phyloP scores from a whole-genome alignment of 768 basidiomycete genomes.

The Podaxis carcinomalis region DNA sequence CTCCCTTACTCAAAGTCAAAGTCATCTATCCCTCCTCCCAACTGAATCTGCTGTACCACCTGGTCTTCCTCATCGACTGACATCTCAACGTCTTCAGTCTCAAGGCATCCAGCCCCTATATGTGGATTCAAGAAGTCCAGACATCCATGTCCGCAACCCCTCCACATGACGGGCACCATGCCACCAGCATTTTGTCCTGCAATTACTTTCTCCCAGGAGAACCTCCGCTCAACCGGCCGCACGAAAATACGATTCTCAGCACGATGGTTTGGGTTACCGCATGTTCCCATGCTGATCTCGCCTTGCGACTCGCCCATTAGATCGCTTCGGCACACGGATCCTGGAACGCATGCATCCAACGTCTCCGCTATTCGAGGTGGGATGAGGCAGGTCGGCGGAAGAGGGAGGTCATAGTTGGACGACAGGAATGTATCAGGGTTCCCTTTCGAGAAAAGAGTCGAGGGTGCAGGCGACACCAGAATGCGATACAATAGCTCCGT shows the following conservation, averaged over 20 bases:
- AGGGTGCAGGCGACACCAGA: constrained; percentile 25
- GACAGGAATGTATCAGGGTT: constrained; percentile 10
- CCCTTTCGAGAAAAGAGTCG: constrained; percentile 12
- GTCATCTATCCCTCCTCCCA: constrained; percentile 12
- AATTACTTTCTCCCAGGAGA: constrained; percentile 57
- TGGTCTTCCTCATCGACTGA: constrained; percentile 11
- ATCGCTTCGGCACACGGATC: constrained; percentile 25
- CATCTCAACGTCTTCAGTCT: constrained; percentile 15
- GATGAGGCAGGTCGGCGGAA: constrained; percentile 22
- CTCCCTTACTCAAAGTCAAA: constrained; percentile 5
- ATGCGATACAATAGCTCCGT: constrained; percentile 30
- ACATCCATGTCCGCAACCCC: constrained; percentile 64
- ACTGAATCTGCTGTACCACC: constrained; percentile 19
- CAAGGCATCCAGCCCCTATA: not conserved
- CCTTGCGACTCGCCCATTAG: constrained; percentile 17
- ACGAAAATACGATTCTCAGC: constrained; percentile 40
- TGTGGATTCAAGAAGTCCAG: constrained; percentile 47
- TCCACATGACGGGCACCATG: constrained; percentile 58
- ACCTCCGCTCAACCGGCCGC: constrained; percentile 54
- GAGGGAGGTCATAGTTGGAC: constrained; percentile 30
- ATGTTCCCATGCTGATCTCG: constrained; percentile 37
- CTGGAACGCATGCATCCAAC: constrained; percentile 34
- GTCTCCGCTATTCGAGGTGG: constrained; percentile 26
- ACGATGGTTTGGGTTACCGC: constrained; percentile 44
- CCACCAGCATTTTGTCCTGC: constrained; percentile 51